Conservation (phyloP, 768 basidiomycete species). For the Mycena vulgaris region DNA sequence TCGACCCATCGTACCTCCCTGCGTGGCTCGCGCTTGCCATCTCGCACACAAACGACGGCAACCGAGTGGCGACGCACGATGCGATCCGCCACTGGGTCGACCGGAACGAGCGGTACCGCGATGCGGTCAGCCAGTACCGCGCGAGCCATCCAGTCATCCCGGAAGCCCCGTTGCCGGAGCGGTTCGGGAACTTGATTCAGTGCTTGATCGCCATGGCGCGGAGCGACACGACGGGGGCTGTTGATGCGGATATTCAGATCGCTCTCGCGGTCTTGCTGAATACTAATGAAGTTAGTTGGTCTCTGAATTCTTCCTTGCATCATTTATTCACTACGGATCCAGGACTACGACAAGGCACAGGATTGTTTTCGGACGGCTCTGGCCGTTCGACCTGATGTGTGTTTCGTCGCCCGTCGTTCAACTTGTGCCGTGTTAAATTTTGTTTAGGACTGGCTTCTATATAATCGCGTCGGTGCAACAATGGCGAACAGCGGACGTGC, state of each 20-base stretch:
- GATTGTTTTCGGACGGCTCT: conserved; percentile 96
- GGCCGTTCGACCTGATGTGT: conserved; percentile 88
- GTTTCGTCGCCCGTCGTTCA: conserved; percentile 26
- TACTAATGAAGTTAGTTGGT: conserved; percentile 81
- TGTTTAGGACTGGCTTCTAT: conserved; percentile 88
- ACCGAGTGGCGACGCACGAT: conserved; percentile 80
- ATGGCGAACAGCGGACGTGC: conserved; percentile 91
- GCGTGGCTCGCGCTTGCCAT: conserved; percentile 94
- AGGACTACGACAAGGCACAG: conserved; percentile 93
- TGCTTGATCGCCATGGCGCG: conserved; percentile 88
- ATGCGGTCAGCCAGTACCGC: conserved; percentile 59
- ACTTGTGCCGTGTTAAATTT: neutral
- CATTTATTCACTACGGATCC: neutral
- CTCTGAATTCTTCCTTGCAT: conserved; percentile 3
- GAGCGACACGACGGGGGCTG: conserved; percentile 65
- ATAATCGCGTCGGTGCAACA: conserved; percentile 95
- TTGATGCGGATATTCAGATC: conserved; percentile 97
- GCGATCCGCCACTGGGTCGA: conserved; percentile 90
- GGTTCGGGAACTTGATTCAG: conserved; percentile 73
- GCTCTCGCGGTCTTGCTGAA: conserved; percentile 95
- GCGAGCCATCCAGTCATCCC: conserved; percentile 47
- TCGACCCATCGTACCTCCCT: conserved; percentile 82
- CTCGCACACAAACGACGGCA: conserved; percentile 91
- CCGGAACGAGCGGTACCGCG: conserved; percentile 70
- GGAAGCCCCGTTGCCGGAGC: conserved; percentile 53